Evolutionary conservation across 257 asterid species (phyloP), one percentile per base, ranked within the genome.

Genomic region (Ajuga chamaepitys): DNA sequence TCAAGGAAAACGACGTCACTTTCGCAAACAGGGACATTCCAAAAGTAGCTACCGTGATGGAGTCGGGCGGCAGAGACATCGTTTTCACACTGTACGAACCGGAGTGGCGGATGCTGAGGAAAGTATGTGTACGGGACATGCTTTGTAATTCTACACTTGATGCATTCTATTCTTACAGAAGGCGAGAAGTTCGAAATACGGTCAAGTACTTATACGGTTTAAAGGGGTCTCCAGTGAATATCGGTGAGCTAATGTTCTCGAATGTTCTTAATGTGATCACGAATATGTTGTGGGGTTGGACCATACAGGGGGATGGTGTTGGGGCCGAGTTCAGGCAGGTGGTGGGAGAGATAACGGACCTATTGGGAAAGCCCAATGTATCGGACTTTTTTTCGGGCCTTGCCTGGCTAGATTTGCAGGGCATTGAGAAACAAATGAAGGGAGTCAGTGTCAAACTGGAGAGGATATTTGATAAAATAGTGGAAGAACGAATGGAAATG

Each of bases 301-400:
- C 76, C 1, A 37, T 75, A 0, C 24, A 45, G 55, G 83, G 66
- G 68, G 71, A 14, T 5, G 70, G n/a, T 12, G 17, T 75, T 1
- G 83, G 79, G 28, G 73, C 68, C 0, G 81, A 81, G 80, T 83
- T 86, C 18, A 66, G 75, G 67, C 70, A 42, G 4, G 72, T 75
- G 52, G 70, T 83, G 11, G 69, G 54, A 9, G 77, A 79, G 74
- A 54, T 81, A 2, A 41, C 79, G 0, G 77, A 50, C 50, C 17
- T 66, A 0, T 2, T 83, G 3, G 80, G 81, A 28, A 77, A 71
- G 78, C 89, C 84, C 5, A 85, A 86, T 41, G 35, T 81, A 1
- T 83, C 88, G 0, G 86, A 86, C 63, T 86, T 83, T 57, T 83
- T 79, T 67, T 86, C 90, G 0, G 47, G 53, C 1, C 59, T 77